A percentile compares a stretch with the other conserved stretches of the same genome.
Evolutionary conservation across 2,329 filamentous ascomycete species (phyloP).

Genomic region (Hypocreales sp.): DNA sequence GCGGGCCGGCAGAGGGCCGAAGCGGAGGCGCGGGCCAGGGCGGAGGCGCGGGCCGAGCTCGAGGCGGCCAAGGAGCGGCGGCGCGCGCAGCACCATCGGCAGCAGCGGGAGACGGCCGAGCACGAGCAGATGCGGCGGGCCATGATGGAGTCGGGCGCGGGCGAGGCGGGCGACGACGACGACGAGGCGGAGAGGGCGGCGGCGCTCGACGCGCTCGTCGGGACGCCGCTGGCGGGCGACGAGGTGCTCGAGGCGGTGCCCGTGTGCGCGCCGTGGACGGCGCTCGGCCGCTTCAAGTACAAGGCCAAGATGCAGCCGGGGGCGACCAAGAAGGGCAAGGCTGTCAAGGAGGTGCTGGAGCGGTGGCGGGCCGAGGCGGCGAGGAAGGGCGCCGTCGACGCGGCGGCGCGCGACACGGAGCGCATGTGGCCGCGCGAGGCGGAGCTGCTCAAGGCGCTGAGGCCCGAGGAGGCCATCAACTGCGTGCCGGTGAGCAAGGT

Average conservation of each 20-base stretch:
- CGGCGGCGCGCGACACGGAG: constrained; percentile 47
- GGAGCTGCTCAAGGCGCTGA: constrained; percentile 69
- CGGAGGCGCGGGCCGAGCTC: constrained; percentile 50
- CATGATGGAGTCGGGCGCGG: constrained; percentile 43
- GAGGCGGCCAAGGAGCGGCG: constrained; percentile 61
- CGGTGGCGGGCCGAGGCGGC: constrained; percentile 56
- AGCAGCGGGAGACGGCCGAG: constrained; percentile 59
- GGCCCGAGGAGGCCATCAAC: constrained; percentile 69
- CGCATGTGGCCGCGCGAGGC: constrained; percentile 73
- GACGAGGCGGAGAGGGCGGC: constrained; percentile 38
- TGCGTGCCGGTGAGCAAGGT: constrained; percentile 68
- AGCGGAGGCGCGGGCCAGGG: constrained; percentile 53
- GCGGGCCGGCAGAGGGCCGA: constrained; percentile 51
- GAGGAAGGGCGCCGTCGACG: constrained; percentile 44
- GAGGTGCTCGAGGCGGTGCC: constrained; percentile 57
- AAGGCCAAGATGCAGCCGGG: constrained; percentile 92
- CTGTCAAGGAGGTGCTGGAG: constrained; percentile 76
- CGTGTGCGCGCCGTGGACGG: constrained; percentile 49
- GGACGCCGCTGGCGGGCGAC: constrained; percentile 64
- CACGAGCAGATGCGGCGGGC: constrained; percentile 54
- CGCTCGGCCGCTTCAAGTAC: constrained; percentile 65
- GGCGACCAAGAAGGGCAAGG: constrained; percentile 82
- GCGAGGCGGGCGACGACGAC: constrained; percentile 42
- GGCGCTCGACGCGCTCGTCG: constrained; percentile 57
- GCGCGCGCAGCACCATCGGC: constrained; percentile 62